phyloP scores from a whole-genome alignment of 805 yeast genomes.

The Brettanomyces bruxellensis region DNA sequence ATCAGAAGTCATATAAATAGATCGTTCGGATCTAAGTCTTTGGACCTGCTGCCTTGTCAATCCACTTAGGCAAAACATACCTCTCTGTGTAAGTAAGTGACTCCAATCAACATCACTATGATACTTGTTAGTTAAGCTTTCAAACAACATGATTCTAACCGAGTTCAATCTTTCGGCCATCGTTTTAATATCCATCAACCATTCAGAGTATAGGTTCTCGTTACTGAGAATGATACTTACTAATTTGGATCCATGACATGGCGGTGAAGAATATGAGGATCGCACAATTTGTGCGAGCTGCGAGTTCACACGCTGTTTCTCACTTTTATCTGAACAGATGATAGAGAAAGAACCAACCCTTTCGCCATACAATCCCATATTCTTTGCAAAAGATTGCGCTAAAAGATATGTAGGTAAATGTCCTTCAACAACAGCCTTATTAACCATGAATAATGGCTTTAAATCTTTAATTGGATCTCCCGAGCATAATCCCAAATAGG shows the following conservation, averaged over 20 bases:
- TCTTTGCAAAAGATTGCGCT: slow-evolving; percentile 91
- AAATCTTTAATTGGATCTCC: slow-evolving; percentile 73
- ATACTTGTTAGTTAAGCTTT: slow-evolving; percentile 36
- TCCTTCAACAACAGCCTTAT: slow-evolving; percentile 35
- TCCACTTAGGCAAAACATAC: slow-evolving; percentile 95
- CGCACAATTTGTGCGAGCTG: slow-evolving; percentile 74
- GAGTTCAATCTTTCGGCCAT: slow-evolving; percentile 74
- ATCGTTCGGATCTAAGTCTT: slow-evolving; percentile 46
- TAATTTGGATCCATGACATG: slow-evolving; percentile 86
- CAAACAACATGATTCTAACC: slow-evolving; percentile 60
- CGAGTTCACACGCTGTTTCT: slow-evolving; percentile 43
- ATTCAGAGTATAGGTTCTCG: slow-evolving; percentile 50
- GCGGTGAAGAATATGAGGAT: slow-evolving; percentile 88
- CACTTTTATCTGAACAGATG: slow-evolving; percentile 46
- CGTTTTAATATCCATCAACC: slow-evolving; percentile 72
- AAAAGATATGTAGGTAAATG: slow-evolving; percentile 45
- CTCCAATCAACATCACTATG: slow-evolving; percentile 68
- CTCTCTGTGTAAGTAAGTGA: slow-evolving; percentile 80
- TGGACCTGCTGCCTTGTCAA: slow-evolving; percentile 62
- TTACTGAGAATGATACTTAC: slow-evolving; percentile 69
- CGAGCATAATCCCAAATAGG: slow-evolving; percentile 91
- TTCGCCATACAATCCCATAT: slow-evolving; percentile 93
- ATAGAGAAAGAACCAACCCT: slow-evolving; percentile 79
- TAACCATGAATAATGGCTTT: slow-evolving; percentile 34
- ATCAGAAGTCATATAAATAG: slow-evolving; percentile 79